Evolutionary conservation across 2,329 filamentous ascomycete species (phyloP).

Genomic region (Zasmidium citrigriseum): DNA sequence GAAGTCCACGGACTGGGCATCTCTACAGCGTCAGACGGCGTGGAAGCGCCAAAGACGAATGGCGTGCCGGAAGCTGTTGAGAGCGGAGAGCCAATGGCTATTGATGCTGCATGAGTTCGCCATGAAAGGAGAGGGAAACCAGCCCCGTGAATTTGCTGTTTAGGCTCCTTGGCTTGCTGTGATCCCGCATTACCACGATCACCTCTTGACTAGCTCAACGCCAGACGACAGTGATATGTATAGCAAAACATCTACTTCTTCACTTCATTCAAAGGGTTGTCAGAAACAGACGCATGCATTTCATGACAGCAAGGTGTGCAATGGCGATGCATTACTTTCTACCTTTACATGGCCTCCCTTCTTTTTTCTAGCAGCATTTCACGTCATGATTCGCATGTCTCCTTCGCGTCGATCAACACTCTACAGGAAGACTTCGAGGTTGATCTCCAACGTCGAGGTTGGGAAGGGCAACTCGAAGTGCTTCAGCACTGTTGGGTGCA

Average conservation of each 20-base stretch:
- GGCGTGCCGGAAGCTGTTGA: constrained; percentile 1
- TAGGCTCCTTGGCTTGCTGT: no score
- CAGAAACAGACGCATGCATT: no score
- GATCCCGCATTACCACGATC: no score
- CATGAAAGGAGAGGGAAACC: no score
- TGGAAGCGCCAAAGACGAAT: not conserved
- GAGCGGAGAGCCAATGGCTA: constrained; percentile 5
- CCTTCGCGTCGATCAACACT: not conserved
- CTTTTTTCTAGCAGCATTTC: not conserved
- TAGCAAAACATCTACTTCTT: no score
- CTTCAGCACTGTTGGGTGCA: constrained; percentile 90
- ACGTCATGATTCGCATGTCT: not conserved
- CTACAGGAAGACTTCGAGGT: constrained; percentile 88
- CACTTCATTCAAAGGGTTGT: no score
- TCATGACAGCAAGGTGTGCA: not conserved
- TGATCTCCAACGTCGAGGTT: constrained; percentile 90
- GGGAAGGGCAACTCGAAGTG: constrained; percentile 93
- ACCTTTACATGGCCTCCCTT: not conserved
- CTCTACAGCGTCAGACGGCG: not conserved
- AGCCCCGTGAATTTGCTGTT: no score
- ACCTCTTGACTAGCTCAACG: not conserved
- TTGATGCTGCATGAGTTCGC: constrained; percentile 9
- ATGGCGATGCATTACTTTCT: not conserved
- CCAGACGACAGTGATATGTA: no score
- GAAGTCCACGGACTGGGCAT: constrained; percentile 21